Evolutionary conservation across 805 yeast species (phyloP), one percentile per base, ranked within the genome.

Genomic region (Yamadazyma philogaea): DNA sequence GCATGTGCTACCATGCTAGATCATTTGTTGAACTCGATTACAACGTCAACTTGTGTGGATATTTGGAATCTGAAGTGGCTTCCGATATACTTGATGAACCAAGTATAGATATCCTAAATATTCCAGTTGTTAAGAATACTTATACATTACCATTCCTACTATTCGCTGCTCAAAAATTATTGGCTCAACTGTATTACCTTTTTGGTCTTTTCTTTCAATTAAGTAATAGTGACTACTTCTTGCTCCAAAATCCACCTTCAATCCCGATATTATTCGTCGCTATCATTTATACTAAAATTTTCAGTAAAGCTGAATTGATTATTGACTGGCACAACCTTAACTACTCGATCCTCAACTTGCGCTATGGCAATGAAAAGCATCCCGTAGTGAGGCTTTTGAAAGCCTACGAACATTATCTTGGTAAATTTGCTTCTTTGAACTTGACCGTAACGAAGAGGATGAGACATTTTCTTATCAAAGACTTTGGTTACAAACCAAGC

Each of bases 301-400:
- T 70, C 45, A 62, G 79, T 33, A 72, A 79, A 2, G 70, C 90
- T 4, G 73, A 75, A 54, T 62, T 91, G 18, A 74, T 93, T 16
- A 78, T 93, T 37, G 99, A 93, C 63, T 93, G 99, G 99, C 99
- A 93, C 63, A 93, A 93, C 61, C 70, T 93, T 52, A 96, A 95
- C 31, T 91, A 78, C 61, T 78, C 95, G 1, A 87, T 93, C 20
- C 63, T 93, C 44, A 82, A 84, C 40, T 59, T 91, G 55, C 80
- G 80, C 51, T 78, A 79, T 50, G 56, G 72, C 4, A 72, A 72
- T 42, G 58, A 63, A 38, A 64, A 62, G 26, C 87, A 87, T 56
- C 81, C 84, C 0, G 61, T 86, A 42, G 95, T 89, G 2, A 60
- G 66, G 39, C 22, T 80, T 2, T 74, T 87, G 56, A 77, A 68